Evolutionary conservation across 352 stramenopile genomes (phyloP), one percentile per base, ranked within the genome.

Genomic region (Phytophthora niederhauseri): DNA sequence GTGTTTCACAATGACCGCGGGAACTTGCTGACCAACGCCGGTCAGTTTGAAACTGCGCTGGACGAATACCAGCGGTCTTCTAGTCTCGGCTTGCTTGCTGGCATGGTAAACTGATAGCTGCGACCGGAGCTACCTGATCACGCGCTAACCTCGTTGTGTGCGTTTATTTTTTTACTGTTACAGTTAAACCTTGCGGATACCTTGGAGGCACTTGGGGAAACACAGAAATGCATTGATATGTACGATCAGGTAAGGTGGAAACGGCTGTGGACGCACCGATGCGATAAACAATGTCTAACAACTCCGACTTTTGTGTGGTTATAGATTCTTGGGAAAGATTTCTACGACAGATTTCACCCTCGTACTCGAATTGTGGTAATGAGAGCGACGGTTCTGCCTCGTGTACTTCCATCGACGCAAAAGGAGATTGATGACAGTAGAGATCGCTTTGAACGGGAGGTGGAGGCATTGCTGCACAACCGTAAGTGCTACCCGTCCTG

Each of bases 1-100:
- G 36, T 63, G 14, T 91, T 93, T 64, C 74, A 77, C 46, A 86
- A 89, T 61, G 83, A 91, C 12, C 79, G 76, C 4, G 87, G 87
- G 2, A 78, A 89, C 46, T 63, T 92, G 61, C 50, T 92, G 14
- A 55, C 85, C 0, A 73, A 77, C 20, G 78, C 72, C 2, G 80
- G 81, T 0, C 77, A 90, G 38, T 89, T 91, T 61, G 83, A 93
- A 48, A 64, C 56, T 14, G 86, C 86, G 4, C 45, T 90, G 20
- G 56, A 77, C 34, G 84, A 92, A 54, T 93, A 87, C 38, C 59
- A 90, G 49, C 70, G 57, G 6, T 80, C 84, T 3, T 70, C 76
- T 14, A 30, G 76, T 30, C 56, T 90, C 6, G 84, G 75, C 0
- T 78, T 82, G 8, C 45, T 88, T 22, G 56, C 70, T 38, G 84